A percentile compares a stretch with the other conserved stretches of the same genome.
Conservation (phyloP, 106 monocot species). For the Apostasia ramifera region DNA sequence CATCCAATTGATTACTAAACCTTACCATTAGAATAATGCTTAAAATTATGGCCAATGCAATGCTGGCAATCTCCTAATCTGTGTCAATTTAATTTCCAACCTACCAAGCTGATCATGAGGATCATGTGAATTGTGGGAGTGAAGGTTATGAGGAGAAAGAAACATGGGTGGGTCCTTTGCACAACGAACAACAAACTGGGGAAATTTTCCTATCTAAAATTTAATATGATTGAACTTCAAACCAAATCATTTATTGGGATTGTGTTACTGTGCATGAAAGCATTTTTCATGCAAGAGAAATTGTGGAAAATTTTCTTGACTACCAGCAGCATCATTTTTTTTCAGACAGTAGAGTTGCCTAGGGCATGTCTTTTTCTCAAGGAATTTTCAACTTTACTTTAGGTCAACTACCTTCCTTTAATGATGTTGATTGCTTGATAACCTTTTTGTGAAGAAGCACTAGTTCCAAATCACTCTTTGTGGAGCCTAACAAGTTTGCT, state of each 20-base stretch:
- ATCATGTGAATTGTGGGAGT: not conserved
- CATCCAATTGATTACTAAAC: not conserved
- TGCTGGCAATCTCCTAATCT: not conserved
- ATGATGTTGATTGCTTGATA: not conserved
- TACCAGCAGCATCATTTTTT: not conserved
- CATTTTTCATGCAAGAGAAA: not conserved
- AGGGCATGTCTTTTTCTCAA: not conserved
- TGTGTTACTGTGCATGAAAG: not conserved
- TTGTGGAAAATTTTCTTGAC: not conserved
- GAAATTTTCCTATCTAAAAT: not conserved
- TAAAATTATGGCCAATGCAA: not conserved
- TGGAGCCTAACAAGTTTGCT: no score
- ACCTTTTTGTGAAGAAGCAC: not conserved
- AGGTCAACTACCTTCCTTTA: slow-evolving; percentile 3
- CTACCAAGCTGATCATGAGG: slow-evolving; percentile 8
- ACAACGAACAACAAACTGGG: not conserved
- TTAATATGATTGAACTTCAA: not conserved
- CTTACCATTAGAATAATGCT: not conserved
- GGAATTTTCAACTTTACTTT: not conserved
- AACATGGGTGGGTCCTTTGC: not conserved
- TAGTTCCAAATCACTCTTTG: no score
- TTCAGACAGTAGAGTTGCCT: not conserved
- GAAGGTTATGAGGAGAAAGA: not conserved
- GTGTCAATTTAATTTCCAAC: not conserved
- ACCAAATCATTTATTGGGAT: not conserved